A percentile compares a stretch with the other conserved stretches of the same genome.
Conservation (phyloP, 495 filamentous ascomycete genomes). For the Daldinia loculata region DNA sequence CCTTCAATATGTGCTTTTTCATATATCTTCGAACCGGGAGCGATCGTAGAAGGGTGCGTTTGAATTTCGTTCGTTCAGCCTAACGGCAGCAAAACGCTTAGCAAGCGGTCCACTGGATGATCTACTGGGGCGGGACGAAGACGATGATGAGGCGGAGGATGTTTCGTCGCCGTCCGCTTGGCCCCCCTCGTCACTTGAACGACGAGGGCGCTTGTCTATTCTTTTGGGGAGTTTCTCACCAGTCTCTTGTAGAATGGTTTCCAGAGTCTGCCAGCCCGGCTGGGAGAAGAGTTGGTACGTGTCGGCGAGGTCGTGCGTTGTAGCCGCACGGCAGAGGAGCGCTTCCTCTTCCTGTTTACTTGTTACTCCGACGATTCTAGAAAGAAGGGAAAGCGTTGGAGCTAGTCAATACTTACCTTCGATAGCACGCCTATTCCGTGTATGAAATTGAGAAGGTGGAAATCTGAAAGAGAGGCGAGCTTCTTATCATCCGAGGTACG, state of each 20-base stretch:
- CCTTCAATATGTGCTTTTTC: not conserved
- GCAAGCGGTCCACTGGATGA: slow-evolving; percentile 76
- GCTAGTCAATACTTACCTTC: slow-evolving; percentile 63
- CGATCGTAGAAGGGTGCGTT: slow-evolving; percentile 36
- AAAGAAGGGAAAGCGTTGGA: not conserved
- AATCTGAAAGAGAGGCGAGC: slow-evolving; percentile 78
- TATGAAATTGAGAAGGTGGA: slow-evolving; percentile 90
- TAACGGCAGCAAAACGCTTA: slow-evolving; percentile 99
- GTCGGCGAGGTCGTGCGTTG: slow-evolving; percentile 76
- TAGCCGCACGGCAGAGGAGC: slow-evolving; percentile 84
- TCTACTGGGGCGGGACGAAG: slow-evolving; percentile 40
- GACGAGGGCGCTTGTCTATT: slow-evolving; percentile 70
- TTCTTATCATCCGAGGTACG: slow-evolving; percentile 47
- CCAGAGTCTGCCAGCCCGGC: slow-evolving; percentile 89
- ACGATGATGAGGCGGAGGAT: slow-evolving; percentile 25
- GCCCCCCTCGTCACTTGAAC: slow-evolving; percentile 54
- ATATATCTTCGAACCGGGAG: slow-evolving; percentile 37
- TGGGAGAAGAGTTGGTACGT: slow-evolving; percentile 83
- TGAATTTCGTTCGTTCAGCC: slow-evolving; percentile 68
- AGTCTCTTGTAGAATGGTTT: slow-evolving; percentile 91
- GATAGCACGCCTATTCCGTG: slow-evolving; percentile 79
- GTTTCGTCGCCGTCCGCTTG: slow-evolving; percentile 43
- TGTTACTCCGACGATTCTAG: slow-evolving; percentile 20
- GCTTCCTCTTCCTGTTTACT: slow-evolving; percentile 81
- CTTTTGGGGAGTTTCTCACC: slow-evolving; percentile 84